Conservation (phyloP, 2,329 filamentous ascomycete species). For the Fusarium sp. region DNA sequence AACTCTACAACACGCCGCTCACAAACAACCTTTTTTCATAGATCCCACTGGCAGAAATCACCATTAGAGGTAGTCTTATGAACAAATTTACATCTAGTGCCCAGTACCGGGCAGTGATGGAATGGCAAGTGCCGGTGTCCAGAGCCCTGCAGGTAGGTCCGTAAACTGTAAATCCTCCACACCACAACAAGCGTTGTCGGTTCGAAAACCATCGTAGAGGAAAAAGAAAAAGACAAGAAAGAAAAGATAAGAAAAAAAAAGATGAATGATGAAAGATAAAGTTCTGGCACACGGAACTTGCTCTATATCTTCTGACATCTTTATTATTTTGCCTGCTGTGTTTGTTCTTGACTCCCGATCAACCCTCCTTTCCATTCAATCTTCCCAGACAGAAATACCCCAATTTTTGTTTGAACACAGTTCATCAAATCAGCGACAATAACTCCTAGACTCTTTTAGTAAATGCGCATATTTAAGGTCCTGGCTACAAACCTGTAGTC, state of each 20-base stretch:
- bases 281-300: background rate
- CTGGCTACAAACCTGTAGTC: conserved; percentile 7
- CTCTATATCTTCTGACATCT: conserved; percentile 21
- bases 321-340: conserved; percentile 4
- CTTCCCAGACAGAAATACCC: too few relatives aligned
- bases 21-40: background rate
- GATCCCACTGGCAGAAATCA: background rate
- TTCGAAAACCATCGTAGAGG: conserved; percentile 1
- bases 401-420: too few relatives aligned
- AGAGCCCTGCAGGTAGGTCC: conserved; percentile 30
- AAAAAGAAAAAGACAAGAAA: background rate
- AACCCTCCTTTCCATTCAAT: background rate
- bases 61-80: background rate
- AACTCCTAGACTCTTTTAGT: conserved; percentile 2
- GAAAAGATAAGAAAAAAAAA: background rate
- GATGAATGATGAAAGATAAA: background rate
- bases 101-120: conserved; percentile 12
- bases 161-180: background rate
- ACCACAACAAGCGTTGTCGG: background rate
- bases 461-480: fast-evolving
- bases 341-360: fast-evolving
- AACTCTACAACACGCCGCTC: conserved; percentile 3
- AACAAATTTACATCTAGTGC: background rate
- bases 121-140: conserved; percentile 22
- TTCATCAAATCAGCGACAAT: conserved; percentile 1